Evolutionary conservation across 1,284 basidiomycete species (phyloP), one percentile per base, ranked within the genome.

Genomic region (Malassezia cuniculi): DNA sequence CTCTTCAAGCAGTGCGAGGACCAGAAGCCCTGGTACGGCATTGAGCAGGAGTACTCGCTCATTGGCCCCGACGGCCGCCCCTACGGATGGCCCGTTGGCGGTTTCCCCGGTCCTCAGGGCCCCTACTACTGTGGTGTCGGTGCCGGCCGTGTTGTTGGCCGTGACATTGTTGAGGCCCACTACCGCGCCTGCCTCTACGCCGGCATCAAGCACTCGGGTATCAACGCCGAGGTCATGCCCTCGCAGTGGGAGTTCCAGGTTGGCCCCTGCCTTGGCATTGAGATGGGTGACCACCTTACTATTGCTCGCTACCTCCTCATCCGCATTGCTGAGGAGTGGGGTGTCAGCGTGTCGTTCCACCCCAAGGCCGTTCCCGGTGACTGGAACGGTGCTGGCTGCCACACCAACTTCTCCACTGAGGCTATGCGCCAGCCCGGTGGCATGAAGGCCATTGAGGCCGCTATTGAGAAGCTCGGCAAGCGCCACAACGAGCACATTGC

Each of bases 191-290:
- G 90, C 72, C 78, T 99, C 47, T 94, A 95, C 71, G 75, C 93
- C 55, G 89, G 87, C 60, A 77, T 99, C 72, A 89, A 87, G 74
- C 95, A 95, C 74, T 90, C 85, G 52, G 93, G 93, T 69, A 95
- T 99, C 75, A 99, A 97, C 71, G 93, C 93, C 54, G 93, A 97
- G 74, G 93, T 97, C 60, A 95, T 97, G 90, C 90, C 93, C 19
- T 81, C 89, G 46, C 93, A 97, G 72, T 95, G 89, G 89, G 90
- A 97, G 74, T 97, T 93, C 82, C 93, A 97, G 72, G 87, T 97
- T 60, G 90, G 90, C 48, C 90, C 90, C 27, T 95, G 90, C 68
- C 81, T 83, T 70, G 90, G 90, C 54, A 94, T 97, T 70, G 77
- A 83, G 56, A 93, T 97, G 85, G 90, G 90, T 60, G 90, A 99